Evolutionary conservation across 2,329 filamentous ascomycete genomes (phyloP).

Genomic region (Fonsecaea pedrosoi): DNA sequence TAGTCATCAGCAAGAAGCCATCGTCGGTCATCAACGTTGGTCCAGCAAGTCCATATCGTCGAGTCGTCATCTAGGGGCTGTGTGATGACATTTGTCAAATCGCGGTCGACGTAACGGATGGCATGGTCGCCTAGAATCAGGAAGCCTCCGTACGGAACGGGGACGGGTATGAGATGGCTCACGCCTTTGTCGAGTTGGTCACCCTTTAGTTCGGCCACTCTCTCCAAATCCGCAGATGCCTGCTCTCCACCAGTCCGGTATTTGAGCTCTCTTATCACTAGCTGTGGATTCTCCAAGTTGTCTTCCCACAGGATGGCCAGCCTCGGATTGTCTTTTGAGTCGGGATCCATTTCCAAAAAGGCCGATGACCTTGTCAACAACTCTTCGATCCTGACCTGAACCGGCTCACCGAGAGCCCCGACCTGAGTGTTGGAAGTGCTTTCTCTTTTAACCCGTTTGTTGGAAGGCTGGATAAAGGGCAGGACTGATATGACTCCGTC

Average conservation of each 20-base stretch:
- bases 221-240: conserved; percentile 60
- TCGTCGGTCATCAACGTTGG: conserved; percentile 77
- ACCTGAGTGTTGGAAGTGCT: conserved; percentile 20
- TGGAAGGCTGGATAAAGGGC: conserved; percentile 64
- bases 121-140: conserved; percentile 80
- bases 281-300: conserved; percentile 60
- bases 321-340: conserved; percentile 59
- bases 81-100: conserved; percentile 70
- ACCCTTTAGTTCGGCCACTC: conserved; percentile 55
- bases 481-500: conserved; percentile 72
- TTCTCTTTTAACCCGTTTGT: conserved; percentile 47
- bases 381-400: conserved; percentile 69
- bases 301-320: conserved; percentile 72
- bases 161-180: conserved; percentile 67
- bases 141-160: conserved; percentile 69
- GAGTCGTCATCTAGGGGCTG: conserved; percentile 69
- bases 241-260: conserved; percentile 56
- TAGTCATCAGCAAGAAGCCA: conserved; percentile 95
- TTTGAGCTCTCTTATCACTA: conserved; percentile 63
- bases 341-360: conserved; percentile 64
- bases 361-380: conserved; percentile 70
- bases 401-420: conserved; percentile 66
- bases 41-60: conserved; percentile 91
- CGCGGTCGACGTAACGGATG: conserved; percentile 83
- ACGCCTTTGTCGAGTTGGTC: conserved; percentile 66